A percentile compares a stretch with the other conserved stretches of the same genome.
phyloP scores from a whole-genome alignment of 768 basidiomycete species.

The Baorangia bicolor region DNA sequence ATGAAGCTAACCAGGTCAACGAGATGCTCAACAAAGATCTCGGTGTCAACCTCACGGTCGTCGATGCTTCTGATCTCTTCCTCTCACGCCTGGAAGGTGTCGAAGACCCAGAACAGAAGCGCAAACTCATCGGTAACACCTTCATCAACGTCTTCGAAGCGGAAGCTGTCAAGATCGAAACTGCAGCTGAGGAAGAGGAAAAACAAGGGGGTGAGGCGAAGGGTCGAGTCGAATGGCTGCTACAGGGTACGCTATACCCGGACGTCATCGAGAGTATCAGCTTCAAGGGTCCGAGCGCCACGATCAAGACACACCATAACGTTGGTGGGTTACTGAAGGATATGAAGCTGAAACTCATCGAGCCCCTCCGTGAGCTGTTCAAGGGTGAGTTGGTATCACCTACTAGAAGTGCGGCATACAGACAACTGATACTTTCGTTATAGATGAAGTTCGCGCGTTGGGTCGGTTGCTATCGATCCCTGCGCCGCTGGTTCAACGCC shows the following conservation, averaged over 20 bases:
- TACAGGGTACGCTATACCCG: slow-evolving; percentile 97
- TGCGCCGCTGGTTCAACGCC: slow-evolving; percentile 88
- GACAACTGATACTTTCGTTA: neutral
- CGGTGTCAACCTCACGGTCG: slow-evolving; percentile 93
- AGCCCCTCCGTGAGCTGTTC: slow-evolving; percentile 95
- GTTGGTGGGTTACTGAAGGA: slow-evolving; percentile 94
- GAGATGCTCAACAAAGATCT: slow-evolving; percentile 92
- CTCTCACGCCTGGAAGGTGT: slow-evolving; percentile 84
- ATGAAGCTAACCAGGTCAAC: slow-evolving; percentile 89
- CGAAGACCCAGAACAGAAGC: slow-evolving; percentile 95
- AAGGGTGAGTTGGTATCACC: slow-evolving; percentile 62
- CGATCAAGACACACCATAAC: slow-evolving; percentile 99
- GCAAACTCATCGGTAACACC: slow-evolving; percentile 98
- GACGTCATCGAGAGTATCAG: slow-evolving; percentile 99
- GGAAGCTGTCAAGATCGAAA: slow-evolving; percentile 90
- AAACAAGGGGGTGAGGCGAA: slow-evolving; percentile 65
- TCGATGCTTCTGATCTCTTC: slow-evolving; percentile 95
- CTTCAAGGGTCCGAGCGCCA: slow-evolving; percentile 98
- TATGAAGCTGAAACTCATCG: slow-evolving; percentile 99
- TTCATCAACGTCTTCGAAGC: slow-evolving; percentile 97
- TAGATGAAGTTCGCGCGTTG: slow-evolving; percentile 94
- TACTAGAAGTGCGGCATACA: neutral
- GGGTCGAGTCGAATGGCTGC: slow-evolving; percentile 93
- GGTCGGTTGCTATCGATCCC: slow-evolving; percentile 92
- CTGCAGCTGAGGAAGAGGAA: slow-evolving; percentile 74